Evolutionary conservation across 2,329 filamentous ascomycete species (phyloP), one percentile per base, ranked within the genome.

Genomic region (Hypoxylon sp.): DNA sequence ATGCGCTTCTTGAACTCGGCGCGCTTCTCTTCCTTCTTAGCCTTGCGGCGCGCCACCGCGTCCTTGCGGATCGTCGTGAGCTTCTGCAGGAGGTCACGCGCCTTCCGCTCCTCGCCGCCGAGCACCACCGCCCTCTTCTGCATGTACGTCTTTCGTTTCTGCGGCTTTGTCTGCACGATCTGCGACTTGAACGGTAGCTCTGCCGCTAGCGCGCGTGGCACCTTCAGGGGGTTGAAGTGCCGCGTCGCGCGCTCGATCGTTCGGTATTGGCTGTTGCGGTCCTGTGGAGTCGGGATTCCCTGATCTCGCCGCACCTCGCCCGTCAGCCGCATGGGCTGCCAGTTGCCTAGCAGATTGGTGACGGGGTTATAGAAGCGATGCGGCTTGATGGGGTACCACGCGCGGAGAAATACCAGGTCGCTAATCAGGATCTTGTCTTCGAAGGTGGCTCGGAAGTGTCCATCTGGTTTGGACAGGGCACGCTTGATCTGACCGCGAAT

Each of bases 401-500:
- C 95, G 51, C 96, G 88, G 39, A 99, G 82, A 84, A 99, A 98
- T 67, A 98, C 92, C 71, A 99, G 96, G 78, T 99, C 96, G 78
- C 90, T 93, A 87, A 97, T 94, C 54, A 99, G 85, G 67, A 99
- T 93, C 83, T 98, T 99, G 86, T 99, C 96, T 80, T 99, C 96
- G 73, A 99, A 99, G 0, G 96, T 98, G 23, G 96, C 96, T 74
- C 96, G 90, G 88, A 96, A 98, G 80, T 95, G 91, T 51, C 96
- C 96, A 71, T 99, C 96, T 1, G 96, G 95, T 74, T 97, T 97
- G 77, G 89, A 90, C 0, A 99, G 85, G 0, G 96, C 95, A 66
- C 94, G 90, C 83, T 99, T 99, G 87, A 99, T 97, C 80, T 99
- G 96, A 67, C 96, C 96, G 43, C 96, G 88, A 66, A 99, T 90